Evolutionary conservation across 2,329 filamentous ascomycete species (phyloP), one percentile per base, ranked within the genome.

Genomic region (Akanthomyces muscarius): DNA sequence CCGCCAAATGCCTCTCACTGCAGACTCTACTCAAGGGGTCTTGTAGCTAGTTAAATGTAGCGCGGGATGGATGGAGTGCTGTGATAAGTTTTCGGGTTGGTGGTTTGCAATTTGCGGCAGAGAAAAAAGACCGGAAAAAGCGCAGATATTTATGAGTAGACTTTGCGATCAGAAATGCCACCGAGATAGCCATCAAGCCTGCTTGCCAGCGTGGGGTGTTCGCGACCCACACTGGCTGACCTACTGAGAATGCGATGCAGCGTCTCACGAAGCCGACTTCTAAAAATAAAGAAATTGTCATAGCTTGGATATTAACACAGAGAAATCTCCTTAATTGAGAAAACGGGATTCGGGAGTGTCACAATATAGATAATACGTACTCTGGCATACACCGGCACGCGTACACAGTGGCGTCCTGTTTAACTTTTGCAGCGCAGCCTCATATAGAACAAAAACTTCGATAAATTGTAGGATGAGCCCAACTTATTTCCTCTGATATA

Each of bases 201-300:
- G 44, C 28, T 23, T 25, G 42, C 21, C n/a, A 33, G 44, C 60
- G 51, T 62, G 60, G 60, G 51, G 51, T 50, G 60, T 62, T 55
- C 18, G 60, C 50, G 60, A 62, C 60, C 60, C 60, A 62, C 60
- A 55, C 21, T 21, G 42, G 60, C 60, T 53, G 36, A 42, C 45
- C 25, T 41, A 45, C 30, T 51, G 21, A 23, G 44, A 51, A 51
- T 59, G 47, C 28, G n/a, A 58, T 44, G 18, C 30, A 38, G 44
- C 18, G 28, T 55, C 53, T 13, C 21, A 38, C 28, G 33, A 55
- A 30, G 23, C 36, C 42, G 23, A 11, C 18, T 44, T 25, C 42
- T n/a, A 21, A 55, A 18, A n/a, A 33, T 56, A 25, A 56, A 6
- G 7, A 56, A 42, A 25, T 18, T 28, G 3, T 23, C 4, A 41